Percentiles rank a stretch among this genome's conserved stretches.
These are phyloP conservation scores for Glomus cerebriforme DNA, from an alignment of 192 early-diverging fungal genomes.

Conservation along the genomic window DNA sequence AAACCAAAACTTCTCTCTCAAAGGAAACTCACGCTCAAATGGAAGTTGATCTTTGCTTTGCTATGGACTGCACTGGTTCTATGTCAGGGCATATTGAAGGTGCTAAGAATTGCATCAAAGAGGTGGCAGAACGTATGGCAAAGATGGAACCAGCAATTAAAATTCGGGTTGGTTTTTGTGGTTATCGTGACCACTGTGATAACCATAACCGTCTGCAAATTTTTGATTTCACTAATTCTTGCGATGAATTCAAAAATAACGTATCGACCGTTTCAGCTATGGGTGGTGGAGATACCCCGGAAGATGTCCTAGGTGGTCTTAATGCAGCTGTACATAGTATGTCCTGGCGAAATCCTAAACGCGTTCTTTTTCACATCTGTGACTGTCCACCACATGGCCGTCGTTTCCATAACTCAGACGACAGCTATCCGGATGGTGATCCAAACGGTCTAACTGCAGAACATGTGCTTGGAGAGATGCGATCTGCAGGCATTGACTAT, in stretches of 20 bases:
- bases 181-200: constrained; percentile 28
- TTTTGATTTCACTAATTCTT: background rate
- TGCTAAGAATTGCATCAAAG: constrained; percentile 17
- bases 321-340: constrained; percentile 17
- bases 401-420: background rate
- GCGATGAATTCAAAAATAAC: background rate
- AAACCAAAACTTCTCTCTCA: no score
- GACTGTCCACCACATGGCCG: constrained; percentile 31
- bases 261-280: background rate
- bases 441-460: constrained; percentile 31
- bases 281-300: constrained; percentile 5
- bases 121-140: constrained; percentile 7
- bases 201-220: background rate
- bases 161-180: constrained; percentile 28
- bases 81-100: constrained; percentile 8
- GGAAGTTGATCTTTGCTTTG: background rate
- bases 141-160: constrained; percentile 2
- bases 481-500: constrained; percentile 3
- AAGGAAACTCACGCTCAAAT: no score
- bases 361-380: constrained; percentile 25
- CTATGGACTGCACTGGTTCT: constrained; percentile 14
- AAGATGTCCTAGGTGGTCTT: constrained; percentile 29
- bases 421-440: constrained; percentile 32
- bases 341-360: constrained; percentile 10
- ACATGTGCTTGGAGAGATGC: constrained; percentile 17